A percentile compares a stretch with the other conserved stretches of the same genome.
These are phyloP conservation scores for Hypomontagnella monticulosa DNA, from an alignment of 495 filamentous ascomycete genomes.

Conservation along the genomic window DNA sequence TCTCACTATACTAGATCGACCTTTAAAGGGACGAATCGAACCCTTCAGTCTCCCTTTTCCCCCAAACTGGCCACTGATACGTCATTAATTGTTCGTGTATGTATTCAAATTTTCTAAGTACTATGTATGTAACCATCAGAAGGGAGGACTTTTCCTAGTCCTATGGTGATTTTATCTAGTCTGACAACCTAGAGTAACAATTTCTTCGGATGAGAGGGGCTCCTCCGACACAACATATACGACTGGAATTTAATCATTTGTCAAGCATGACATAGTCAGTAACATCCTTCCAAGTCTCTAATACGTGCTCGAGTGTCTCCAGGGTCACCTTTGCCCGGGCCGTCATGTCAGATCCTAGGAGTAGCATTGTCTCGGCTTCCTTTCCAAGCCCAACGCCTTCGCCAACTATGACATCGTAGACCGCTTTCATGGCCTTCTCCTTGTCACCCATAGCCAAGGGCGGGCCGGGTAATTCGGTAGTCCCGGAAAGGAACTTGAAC, in stretches of 20 bases:
- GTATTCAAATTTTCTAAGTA: no score
- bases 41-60: no score
- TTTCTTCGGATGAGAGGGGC: no score
- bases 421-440: slow-evolving; percentile 59
- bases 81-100: no score
- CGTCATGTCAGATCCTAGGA: slow-evolving; percentile 57
- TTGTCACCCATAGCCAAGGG: slow-evolving; percentile 54
- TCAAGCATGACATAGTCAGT: slow-evolving; percentile 44
- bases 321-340: slow-evolving; percentile 48
- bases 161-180: no score
- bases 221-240: no score
- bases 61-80: no score
- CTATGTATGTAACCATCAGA: no score
- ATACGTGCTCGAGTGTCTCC: slow-evolving; percentile 47
- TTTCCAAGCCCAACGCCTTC: slow-evolving; percentile 55
- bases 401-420: slow-evolving; percentile 60
- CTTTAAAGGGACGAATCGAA: no score
- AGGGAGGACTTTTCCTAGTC: no score
- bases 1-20: no score
- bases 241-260: not conserved
- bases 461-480: slow-evolving; percentile 43
- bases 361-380: slow-evolving; percentile 53
- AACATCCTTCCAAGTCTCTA: slow-evolving; percentile 51
- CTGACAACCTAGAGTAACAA: no score
- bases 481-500: slow-evolving; percentile 34